Evolutionary conservation across 192 early-diverging fungal genomes (phyloP), one percentile per base, ranked within the genome.

Genomic region (Phycomyces nitens): DNA sequence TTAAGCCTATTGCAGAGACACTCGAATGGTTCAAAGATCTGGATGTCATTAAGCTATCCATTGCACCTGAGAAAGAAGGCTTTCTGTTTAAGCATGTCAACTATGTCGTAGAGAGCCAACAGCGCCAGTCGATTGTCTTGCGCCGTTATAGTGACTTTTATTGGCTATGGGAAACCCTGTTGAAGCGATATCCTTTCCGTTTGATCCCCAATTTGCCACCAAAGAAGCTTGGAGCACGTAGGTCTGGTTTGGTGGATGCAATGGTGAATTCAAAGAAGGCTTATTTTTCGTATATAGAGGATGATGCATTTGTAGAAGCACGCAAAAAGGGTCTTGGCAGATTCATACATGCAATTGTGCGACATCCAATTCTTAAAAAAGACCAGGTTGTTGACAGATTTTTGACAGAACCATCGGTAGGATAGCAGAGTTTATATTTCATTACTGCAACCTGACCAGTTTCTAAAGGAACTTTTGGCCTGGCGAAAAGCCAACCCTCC

Each of bases 61-160:
- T 78, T 65, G 80, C 77, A 6, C 78, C 80, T 11, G 65, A 76
- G 29, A 80, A 74, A 42, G 79, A 82, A 60, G 86, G 83, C 0
- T 74, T 78, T 58, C 63, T 85, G 16, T 81, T 94, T 70, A 96
- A 94, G 64, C 91, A 94, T 70, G 86, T 90, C 12, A 95, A 92
- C 63, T 96, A 96, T 68, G 83, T 90, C 60, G 77, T 96, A 24
- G 80, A 89, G 39, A 88, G 85, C 21, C 83, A 82, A 63, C 69
- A 76, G 16, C 82, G 75, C 11, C 60, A 69, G 40, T 75, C 76
- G 40, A 74, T 65, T 49, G 94, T 94, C 1, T 68, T 86, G 27
- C 85, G 95, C 14, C 82, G 95, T 66, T 97, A 93, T 73, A 94
- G 88, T 57, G 95, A 97, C 70, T 94, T 97, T 72, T 83, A 86